These are phyloP conservation scores for Metschnikowia proteae DNA, from an alignment of 805 yeast species.

Conservation along the genomic window DNA sequence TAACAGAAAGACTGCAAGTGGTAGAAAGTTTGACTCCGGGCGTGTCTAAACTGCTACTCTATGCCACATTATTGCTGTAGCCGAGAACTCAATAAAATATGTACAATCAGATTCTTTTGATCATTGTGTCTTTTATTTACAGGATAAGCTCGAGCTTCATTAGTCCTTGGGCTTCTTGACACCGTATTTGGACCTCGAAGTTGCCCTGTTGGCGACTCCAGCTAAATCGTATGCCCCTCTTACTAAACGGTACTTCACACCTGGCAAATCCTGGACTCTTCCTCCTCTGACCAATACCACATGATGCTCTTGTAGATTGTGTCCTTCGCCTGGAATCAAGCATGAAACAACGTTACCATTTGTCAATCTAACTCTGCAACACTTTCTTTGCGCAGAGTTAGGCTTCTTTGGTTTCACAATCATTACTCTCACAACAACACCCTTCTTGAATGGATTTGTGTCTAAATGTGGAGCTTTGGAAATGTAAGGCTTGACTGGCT, in stretches of 20 bases:
- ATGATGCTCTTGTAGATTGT: slow-evolving; percentile 96
- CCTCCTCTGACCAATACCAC: slow-evolving; percentile 98
- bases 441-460: slow-evolving; percentile 81
- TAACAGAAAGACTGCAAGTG: slow-evolving; percentile 65
- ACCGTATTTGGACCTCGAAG: slow-evolving; percentile 91
- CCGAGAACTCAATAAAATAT: neutral
- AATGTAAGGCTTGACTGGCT: slow-evolving; percentile 47
- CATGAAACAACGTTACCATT: slow-evolving; percentile 89
- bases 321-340: slow-evolving; percentile 98
- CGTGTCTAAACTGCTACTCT: slow-evolving; percentile 9
- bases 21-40: slow-evolving; percentile 54
- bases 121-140: slow-evolving; percentile 3
- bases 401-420: slow-evolving; percentile 97
- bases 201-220: slow-evolving; percentile 89
- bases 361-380: slow-evolving; percentile 87
- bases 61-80: neutral
- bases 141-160: neutral
- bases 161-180: slow-evolving; percentile 67
- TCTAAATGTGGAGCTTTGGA: slow-evolving; percentile 78
- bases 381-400: slow-evolving; percentile 96
- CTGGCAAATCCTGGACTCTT: slow-evolving; percentile 95
- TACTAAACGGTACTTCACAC: slow-evolving; percentile 90
- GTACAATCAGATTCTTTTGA: neutral
- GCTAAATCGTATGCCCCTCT: slow-evolving; percentile 92
- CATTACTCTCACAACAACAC: slow-evolving; percentile 92